Conservation (phyloP, 2,329 filamentous ascomycete genomes). For the Talaromyces sp. region DNA sequence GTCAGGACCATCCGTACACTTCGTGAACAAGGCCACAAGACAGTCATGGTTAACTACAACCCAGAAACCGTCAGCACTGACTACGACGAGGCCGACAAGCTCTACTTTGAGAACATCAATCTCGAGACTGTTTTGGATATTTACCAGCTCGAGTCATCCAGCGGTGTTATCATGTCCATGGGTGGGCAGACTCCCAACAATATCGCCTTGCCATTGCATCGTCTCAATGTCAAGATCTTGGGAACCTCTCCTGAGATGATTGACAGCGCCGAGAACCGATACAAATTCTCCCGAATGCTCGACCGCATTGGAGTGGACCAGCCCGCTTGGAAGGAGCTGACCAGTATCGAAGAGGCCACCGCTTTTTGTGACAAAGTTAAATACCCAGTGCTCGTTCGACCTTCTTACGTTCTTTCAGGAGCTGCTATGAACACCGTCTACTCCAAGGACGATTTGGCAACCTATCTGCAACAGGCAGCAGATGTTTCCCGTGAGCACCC, state of each 20-base stretch:
- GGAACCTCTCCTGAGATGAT: constrained; percentile 99
- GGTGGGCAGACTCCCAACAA: constrained; percentile 98
- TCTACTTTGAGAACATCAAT: constrained; percentile 96
- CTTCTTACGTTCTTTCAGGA: constrained; percentile 94
- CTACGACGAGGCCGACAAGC: constrained; percentile 87
- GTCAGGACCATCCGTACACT: constrained; percentile 90
- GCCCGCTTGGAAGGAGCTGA: constrained; percentile 96
- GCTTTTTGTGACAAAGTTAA: constrained; percentile 82
- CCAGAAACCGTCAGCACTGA: constrained; percentile 88
- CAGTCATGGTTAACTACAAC: constrained; percentile 94
- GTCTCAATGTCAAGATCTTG: constrained; percentile 85
- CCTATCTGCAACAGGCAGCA: constrained; percentile 82
- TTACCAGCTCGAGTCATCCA: constrained; percentile 79
- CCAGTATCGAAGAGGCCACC: constrained; percentile 85
- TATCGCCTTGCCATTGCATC: constrained; percentile 84
- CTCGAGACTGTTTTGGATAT: constrained; percentile 89
- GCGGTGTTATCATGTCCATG: constrained; percentile 89
- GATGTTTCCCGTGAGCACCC: constrained; percentile 94
- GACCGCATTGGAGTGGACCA: constrained; percentile 94
- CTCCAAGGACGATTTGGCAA: constrained; percentile 85
- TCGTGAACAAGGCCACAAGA: constrained; percentile 80
- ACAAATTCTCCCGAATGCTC: constrained; percentile 98
- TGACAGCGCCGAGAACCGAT: constrained; percentile 92
- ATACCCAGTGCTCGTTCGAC: constrained; percentile 91
- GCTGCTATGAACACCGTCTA: constrained; percentile 99